A percentile compares a stretch with the other conserved stretches of the same genome.
phyloP scores from a whole-genome alignment of 192 early-diverging fungal species.

The Rhizoclosmatium globosum region DNA sequence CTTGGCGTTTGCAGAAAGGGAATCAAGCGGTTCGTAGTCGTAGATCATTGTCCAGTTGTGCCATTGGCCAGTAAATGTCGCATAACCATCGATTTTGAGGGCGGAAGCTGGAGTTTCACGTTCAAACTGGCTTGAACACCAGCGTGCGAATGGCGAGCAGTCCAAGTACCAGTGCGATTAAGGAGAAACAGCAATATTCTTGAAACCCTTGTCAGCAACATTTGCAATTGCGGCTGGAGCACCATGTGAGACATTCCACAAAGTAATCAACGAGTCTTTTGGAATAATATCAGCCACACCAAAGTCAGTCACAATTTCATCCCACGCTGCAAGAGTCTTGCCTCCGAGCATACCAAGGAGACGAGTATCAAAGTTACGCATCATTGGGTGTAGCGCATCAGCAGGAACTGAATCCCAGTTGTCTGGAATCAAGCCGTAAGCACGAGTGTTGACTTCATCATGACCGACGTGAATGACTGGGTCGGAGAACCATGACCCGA shows the following conservation, averaged over 20 bases:
- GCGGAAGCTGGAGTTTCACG: not conserved
- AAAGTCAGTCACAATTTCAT: not conserved
- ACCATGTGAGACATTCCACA: not conserved
- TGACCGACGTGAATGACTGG: conserved; percentile 74
- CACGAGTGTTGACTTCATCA: conserved; percentile 37
- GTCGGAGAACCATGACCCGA: conserved; percentile 73
- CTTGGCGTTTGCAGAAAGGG: not conserved
- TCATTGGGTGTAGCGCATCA: not conserved
- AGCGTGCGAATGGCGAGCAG: conserved; percentile 8
- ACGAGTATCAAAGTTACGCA: not conserved
- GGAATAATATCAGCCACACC: not conserved
- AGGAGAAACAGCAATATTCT: conserved; percentile 1
- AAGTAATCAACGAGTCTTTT: conserved; percentile 12
- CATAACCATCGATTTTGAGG: not conserved
- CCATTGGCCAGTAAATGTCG: not conserved
- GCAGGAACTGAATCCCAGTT: not conserved
- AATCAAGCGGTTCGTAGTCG: conserved; percentile 35
- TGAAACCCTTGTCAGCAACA: not conserved
- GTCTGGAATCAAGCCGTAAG: not conserved
- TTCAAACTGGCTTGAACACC: conserved; percentile 8
- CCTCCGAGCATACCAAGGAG: not conserved
- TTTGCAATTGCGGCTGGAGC: not conserved
- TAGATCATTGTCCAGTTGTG: conserved; percentile 42
- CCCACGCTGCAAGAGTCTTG: conserved; percentile 27
- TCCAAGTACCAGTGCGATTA: not conserved